These are phyloP conservation scores for Solanum etuberosum DNA, from an alignment of 257 asterid genomes.

Conservation along the genomic window DNA sequence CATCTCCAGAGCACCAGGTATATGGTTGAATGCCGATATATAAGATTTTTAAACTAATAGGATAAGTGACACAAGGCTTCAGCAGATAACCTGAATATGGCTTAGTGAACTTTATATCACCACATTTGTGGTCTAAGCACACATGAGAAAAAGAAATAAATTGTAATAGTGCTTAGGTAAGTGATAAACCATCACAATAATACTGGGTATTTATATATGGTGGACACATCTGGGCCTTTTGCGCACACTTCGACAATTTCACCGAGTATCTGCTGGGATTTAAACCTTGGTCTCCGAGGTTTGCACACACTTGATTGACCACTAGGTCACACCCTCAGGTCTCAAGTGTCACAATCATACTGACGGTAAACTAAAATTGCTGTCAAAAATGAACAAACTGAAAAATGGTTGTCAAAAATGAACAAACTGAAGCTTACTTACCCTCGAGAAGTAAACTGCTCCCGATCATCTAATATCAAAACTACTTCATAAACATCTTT, in stretches of 20 bases:
- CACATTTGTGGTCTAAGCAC: neutral
- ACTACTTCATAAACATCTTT: slow-evolving; percentile 75
- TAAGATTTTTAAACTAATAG: neutral
- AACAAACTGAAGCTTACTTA: slow-evolving; percentile 16
- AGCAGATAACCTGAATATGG: neutral
- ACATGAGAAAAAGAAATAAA: neutral
- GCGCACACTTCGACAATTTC: neutral
- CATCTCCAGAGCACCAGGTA: neutral
- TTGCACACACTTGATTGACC: neutral
- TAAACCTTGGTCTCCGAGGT: neutral
- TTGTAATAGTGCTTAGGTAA: neutral
- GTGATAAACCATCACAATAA: neutral
- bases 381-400: neutral
- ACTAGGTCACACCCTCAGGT: neutral
- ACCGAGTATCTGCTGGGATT: neutral
- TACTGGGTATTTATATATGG: neutral
- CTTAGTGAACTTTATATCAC: neutral
- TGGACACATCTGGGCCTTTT: neutral
- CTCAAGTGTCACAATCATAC: neutral
- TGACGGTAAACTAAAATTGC: neutral
- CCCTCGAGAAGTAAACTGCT: slow-evolving; percentile 80
- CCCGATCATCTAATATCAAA: slow-evolving; percentile 83
- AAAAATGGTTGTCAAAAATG: neutral
- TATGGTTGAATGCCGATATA: neutral
- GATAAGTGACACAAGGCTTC: neutral